These are phyloP conservation scores for Diaporthe sp. DNA, from an alignment of 2,329 filamentous ascomycete genomes.

Conservation along the genomic window DNA sequence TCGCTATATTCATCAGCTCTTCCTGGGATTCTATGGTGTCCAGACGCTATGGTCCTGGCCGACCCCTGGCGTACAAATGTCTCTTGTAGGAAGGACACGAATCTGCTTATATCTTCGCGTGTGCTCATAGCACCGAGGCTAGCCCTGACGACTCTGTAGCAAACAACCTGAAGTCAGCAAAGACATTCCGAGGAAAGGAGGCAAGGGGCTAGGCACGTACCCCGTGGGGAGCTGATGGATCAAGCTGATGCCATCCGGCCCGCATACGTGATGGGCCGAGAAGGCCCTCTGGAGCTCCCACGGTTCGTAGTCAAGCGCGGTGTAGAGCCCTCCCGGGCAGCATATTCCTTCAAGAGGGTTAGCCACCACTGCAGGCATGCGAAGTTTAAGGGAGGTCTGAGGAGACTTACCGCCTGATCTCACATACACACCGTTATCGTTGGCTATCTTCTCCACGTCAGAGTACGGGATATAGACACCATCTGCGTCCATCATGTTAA, in stretches of 20 bases:
- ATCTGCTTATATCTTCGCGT: slow-evolving; percentile 63
- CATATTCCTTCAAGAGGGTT: slow-evolving; percentile 56
- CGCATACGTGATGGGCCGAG: slow-evolving; percentile 70
- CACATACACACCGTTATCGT: slow-evolving; percentile 69
- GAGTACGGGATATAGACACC: slow-evolving; percentile 69
- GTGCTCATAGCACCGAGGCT: slow-evolving; percentile 75
- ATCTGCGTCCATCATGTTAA: slow-evolving; percentile 69
- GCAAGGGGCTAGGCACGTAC: slow-evolving; percentile 47
- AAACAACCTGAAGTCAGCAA: slow-evolving; percentile 20
- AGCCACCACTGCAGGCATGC: not conserved
- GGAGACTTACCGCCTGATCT: slow-evolving; percentile 64
- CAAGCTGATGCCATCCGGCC: slow-evolving; percentile 64
- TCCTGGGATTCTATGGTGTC: not conserved
- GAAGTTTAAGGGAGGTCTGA: not conserved
- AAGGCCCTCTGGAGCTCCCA: slow-evolving; percentile 68
- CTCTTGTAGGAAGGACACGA: slow-evolving; percentile 61
- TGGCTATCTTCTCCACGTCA: slow-evolving; percentile 70
- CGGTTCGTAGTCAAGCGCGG: slow-evolving; percentile 63
- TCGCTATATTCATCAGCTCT: not conserved
- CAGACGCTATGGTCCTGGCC: slow-evolving; percentile 13
- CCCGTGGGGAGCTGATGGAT: slow-evolving; percentile 68
- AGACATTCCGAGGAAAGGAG: not conserved
- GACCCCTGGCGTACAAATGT: slow-evolving; percentile 50
- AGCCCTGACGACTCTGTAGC: slow-evolving; percentile 67
- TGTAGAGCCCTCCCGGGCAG: slow-evolving; percentile 61